Conservation (phyloP, 2,329 filamentous ascomycete genomes). For the Tolypocladium endophyticum region DNA sequence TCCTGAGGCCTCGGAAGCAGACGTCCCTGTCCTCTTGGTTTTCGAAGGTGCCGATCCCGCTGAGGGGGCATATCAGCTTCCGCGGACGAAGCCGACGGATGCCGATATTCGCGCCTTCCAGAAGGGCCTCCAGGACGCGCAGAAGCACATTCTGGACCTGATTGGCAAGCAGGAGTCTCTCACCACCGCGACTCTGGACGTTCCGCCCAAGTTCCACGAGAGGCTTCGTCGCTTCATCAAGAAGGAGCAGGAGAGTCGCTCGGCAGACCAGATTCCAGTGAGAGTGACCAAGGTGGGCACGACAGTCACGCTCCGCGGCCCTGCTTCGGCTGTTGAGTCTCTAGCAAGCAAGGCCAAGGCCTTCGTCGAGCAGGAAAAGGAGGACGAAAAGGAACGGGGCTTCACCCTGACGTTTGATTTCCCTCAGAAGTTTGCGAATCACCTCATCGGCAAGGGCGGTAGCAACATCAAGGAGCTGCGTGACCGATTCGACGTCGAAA, state of each 20-base stretch:
- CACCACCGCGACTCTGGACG: slow-evolving; percentile 39
- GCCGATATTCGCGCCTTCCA: slow-evolving; percentile 43
- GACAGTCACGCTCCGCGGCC: slow-evolving; percentile 66
- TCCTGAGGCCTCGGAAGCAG: slow-evolving; percentile 49
- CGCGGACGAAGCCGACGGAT: slow-evolving; percentile 40
- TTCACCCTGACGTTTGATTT: slow-evolving; percentile 84
- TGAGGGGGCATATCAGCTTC: slow-evolving; percentile 39
- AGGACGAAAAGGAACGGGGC: slow-evolving; percentile 87
- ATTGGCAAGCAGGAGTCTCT: slow-evolving; percentile 50
- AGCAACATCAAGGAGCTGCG: slow-evolving; percentile 56
- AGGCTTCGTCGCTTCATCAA: slow-evolving; percentile 54
- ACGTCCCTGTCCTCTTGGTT: slow-evolving; percentile 58
- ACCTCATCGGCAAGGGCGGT: slow-evolving; percentile 61
- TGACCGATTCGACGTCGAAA: slow-evolving; percentile 58
- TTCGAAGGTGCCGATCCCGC: slow-evolving; percentile 54
- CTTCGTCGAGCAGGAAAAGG: slow-evolving; percentile 79
- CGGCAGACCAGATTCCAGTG: slow-evolving; percentile 48
- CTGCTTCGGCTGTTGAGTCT: slow-evolving; percentile 58
- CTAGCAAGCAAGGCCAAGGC: slow-evolving; percentile 62
- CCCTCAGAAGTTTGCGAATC: slow-evolving; percentile 87
- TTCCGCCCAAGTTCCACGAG: slow-evolving; percentile 53
- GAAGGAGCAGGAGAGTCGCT: slow-evolving; percentile 48
- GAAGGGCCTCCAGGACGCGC: slow-evolving; percentile 43
- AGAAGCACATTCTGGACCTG: slow-evolving; percentile 45
- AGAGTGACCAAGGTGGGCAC: slow-evolving; percentile 49